Percentiles rank a stretch among this genome's conserved stretches.
phyloP scores from a whole-genome alignment of 2,329 filamentous ascomycete genomes.

The Penicillium psychrosexuale region DNA sequence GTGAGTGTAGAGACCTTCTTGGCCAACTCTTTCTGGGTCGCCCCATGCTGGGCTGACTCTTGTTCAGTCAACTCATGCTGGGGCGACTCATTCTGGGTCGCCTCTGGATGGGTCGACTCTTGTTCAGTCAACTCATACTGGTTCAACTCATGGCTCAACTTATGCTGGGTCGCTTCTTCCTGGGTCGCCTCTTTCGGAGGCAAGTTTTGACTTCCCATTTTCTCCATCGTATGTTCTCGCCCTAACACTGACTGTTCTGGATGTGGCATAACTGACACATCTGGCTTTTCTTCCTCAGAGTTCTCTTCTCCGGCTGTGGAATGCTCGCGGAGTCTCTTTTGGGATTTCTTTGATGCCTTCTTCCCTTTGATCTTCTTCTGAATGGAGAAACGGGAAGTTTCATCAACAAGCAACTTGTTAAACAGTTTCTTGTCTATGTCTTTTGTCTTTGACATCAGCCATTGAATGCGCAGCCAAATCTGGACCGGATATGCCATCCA shows the following conservation, averaged over 20 bases:
- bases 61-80: neutral
- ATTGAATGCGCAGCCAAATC: conserved; percentile 2
- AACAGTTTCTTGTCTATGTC: neutral
- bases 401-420: neutral
- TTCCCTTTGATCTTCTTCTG: conserved; percentile 2
- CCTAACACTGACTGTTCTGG: neutral
- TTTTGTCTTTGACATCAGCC: neutral
- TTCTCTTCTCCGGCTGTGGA: neutral
- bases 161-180: neutral
- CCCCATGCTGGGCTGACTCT: neutral
- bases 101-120: neutral
- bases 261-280: neutral
- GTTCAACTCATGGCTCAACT: neutral
- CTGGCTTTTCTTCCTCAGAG: neutral
- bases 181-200: neutral
- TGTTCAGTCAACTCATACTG: neutral
- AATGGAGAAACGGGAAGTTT: neutral
- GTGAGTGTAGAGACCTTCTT: neutral
- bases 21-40: neutral
- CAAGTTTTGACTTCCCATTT: neutral
- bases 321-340: neutral
- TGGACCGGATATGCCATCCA: conserved; percentile 1
- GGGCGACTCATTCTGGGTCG: neutral
- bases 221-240: neutral
- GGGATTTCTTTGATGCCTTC: neutral